These are phyloP conservation scores for Excoecaria agallocha DNA, from an alignment of 345 rosid species.

Conservation along the genomic window DNA sequence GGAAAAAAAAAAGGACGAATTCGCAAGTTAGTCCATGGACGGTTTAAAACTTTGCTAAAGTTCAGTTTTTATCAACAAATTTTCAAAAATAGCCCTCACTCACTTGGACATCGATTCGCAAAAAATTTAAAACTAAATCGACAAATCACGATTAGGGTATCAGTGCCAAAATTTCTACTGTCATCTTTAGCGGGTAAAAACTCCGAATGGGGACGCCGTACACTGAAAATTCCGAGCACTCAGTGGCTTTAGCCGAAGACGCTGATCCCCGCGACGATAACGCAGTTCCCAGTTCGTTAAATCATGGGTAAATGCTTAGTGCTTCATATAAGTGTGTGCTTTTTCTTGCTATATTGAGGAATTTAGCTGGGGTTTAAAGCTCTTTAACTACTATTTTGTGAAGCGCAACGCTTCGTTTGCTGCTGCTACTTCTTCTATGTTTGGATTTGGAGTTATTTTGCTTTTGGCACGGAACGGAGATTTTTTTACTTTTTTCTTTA, in stretches of 20 bases:
- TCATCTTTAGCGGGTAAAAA: background rate
- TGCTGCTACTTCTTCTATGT: background rate
- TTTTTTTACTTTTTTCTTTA: too few relatives aligned
- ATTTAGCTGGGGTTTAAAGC: background rate
- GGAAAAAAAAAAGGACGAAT: background rate
- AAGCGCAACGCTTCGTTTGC: background rate
- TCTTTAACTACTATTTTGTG: background rate
- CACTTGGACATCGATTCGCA: background rate
- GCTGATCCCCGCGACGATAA: slow-evolving; percentile 5
- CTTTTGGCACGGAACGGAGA: background rate
- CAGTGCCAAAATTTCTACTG: background rate
- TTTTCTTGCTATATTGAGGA: background rate
- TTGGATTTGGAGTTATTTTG: background rate
- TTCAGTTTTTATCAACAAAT: background rate
- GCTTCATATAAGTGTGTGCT: background rate
- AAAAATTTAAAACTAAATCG: background rate
- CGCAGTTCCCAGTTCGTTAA: background rate
- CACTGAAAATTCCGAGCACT: slow-evolving; percentile 1
- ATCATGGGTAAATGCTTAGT: slow-evolving; percentile 2
- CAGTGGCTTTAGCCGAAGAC: background rate
- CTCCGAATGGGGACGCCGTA: slow-evolving; percentile 9
- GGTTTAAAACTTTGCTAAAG: background rate
- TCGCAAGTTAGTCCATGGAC: background rate
- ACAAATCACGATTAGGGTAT: slow-evolving; percentile 1
- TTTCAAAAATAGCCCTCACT: background rate